Evolutionary conservation across 805 yeast species (phyloP).

Genomic region (Ogataea henricii): DNA sequence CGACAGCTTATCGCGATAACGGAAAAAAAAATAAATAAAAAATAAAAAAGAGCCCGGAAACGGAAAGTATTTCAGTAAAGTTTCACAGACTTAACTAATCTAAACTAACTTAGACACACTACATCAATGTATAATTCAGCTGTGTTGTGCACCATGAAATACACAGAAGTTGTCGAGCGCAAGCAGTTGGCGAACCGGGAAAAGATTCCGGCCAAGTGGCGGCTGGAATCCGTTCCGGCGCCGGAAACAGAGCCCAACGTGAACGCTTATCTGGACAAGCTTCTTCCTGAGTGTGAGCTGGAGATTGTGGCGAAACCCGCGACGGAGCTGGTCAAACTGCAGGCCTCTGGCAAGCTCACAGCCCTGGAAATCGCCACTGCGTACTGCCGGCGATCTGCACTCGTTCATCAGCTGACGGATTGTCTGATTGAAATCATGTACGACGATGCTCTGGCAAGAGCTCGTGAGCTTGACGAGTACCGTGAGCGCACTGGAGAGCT

Average conservation of each 20-base stretch:
- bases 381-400: constrained; percentile 44
- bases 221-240: constrained; percentile 28
- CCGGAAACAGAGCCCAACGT: constrained; percentile 33
- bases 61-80: too few species aligned
- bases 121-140: neutral
- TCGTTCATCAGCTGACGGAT: constrained; percentile 45
- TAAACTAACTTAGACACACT: too few species aligned
- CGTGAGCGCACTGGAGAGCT: constrained; percentile 36
- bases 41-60: too few species aligned
- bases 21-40: too few species aligned
- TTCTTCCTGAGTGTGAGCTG: constrained; percentile 29
- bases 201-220: constrained; percentile 37
- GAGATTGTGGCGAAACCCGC: constrained; percentile 27
- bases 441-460: constrained; percentile 42
- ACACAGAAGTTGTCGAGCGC: constrained; percentile 21
- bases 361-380: constrained; percentile 41
- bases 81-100: too few species aligned
- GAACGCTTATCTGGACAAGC: constrained; percentile 20
- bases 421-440: constrained; percentile 45
- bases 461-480: constrained; percentile 41
- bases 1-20: constrained; percentile 2
- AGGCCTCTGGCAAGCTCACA: constrained; percentile 35
- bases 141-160: constrained; percentile 14
- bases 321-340: constrained; percentile 26
- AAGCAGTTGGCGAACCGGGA: constrained; percentile 23